Evolutionary conservation across 768 basidiomycete species (phyloP).

Genomic region (Trametes punicea): DNA sequence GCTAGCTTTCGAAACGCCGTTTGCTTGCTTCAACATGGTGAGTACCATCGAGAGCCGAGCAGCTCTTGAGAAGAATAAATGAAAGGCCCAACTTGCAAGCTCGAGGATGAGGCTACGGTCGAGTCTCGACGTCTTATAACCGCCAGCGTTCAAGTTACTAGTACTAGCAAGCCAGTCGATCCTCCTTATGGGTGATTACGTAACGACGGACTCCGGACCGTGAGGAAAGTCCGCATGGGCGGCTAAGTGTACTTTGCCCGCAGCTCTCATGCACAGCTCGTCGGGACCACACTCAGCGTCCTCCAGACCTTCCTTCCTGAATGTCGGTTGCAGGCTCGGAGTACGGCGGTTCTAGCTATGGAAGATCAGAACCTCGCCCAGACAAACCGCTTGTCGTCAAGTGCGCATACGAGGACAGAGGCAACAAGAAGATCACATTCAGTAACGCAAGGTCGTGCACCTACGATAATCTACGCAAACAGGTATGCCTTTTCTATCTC

Average conservation of each 20-base stretch:
- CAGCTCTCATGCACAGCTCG: constrained; percentile 20
- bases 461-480: constrained; percentile 66
- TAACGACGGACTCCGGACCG: constrained; percentile 5
- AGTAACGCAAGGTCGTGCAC: constrained; percentile 75
- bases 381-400: constrained; percentile 81
- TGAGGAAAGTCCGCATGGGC: not conserved
- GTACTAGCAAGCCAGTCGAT: too few relatives aligned
- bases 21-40: too few relatives aligned
- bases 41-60: too few relatives aligned
- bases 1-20: too few relatives aligned
- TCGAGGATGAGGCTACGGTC: too few relatives aligned
- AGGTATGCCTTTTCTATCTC: constrained; percentile 44
- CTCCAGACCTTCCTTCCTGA: constrained; percentile 10
- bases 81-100: too few relatives aligned
- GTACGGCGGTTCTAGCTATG: constrained; percentile 27
- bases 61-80: too few relatives aligned
- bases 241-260: not conserved
- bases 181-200: not conserved
- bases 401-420: constrained; percentile 68
- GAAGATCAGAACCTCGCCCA: constrained; percentile 45
- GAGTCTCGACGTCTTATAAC: too few relatives aligned
- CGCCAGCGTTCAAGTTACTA: too few relatives aligned
- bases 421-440: constrained; percentile 76
- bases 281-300: not conserved
- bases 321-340: constrained; percentile 25